Base-by-base conservation (phyloP, 116 monocot species). In the Zostera marina region DNA sequence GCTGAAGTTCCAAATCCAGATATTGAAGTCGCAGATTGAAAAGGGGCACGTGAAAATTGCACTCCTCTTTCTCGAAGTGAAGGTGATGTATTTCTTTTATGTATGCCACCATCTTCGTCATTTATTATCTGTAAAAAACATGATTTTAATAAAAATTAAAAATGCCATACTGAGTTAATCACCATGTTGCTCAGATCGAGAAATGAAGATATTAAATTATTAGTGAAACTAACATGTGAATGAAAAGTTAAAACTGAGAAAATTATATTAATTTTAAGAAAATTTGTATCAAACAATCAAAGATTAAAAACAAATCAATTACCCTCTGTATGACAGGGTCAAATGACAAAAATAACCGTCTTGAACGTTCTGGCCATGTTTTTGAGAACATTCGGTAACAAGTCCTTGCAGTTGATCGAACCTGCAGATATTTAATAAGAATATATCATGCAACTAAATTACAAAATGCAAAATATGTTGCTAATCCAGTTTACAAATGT, bases 311-410 rank as follows among this genome's bases (percentile, higher is more conserved):
- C 1, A 56, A 43, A 51, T 59, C 0, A 16, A 48, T 21, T 88
- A 88, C 96, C 85, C 96, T 82, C 45, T 89, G 96, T 66, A 96
- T 89, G 51, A 73, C 77, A 70, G 89, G 83, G 81, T 96, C 96
- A 68, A 96, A 96, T 6, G 85, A 82, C 59, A 47, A 51, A 63
- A 89, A 85, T 39, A 96, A 65, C 9, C 85, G 96, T 7, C 85
- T 75, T 25, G 85, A 96, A 56, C 89, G 85, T 64, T 96, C 89
- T 38, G 96, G 96, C 96, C 96, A 96, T 21, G 85, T 89, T 78
- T 96, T 96, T 56, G 96, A 66, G 67, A 89, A 96, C 85, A 96
- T 74, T 40, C 82, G 53, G 58, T 96, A 96, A 70, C 96, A 96
- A 45, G 78, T 70, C 71, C 96, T 78, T 41, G 96, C 96, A 66